phyloP scores from a whole-genome alignment of 2,329 filamentous ascomycete genomes.

The Nigrospora osmanthi region DNA sequence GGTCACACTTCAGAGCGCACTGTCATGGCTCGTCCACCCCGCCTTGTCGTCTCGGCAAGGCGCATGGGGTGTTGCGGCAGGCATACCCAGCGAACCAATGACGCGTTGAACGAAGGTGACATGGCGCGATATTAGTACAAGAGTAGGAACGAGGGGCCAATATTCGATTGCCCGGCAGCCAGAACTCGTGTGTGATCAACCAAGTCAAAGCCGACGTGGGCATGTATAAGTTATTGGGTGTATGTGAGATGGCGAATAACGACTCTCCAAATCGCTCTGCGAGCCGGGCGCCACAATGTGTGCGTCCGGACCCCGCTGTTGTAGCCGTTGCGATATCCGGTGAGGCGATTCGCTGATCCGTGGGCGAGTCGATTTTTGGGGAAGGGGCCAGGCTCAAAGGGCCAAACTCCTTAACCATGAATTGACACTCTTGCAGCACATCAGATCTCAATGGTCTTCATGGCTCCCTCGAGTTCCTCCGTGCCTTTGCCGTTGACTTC shows the following conservation, averaged over 20 bases:
- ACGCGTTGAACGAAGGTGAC: too few species aligned
- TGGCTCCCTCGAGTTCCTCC: constrained; percentile 37
- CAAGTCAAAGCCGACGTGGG: constrained; percentile 4
- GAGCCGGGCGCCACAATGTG: too few species aligned
- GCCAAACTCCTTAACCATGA: too few species aligned
- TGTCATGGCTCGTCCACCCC: constrained; percentile 5
- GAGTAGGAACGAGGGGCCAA: constrained; percentile 11
- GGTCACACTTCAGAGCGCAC: constrained; percentile 3
- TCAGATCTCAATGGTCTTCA: constrained; percentile 58
- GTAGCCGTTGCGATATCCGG: constrained; percentile 10
- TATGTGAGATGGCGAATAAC: too few species aligned
- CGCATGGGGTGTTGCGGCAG: background rate
- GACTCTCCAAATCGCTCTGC: too few species aligned
- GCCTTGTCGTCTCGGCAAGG: background rate
- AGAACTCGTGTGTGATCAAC: background rate
- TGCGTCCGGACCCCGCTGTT: too few species aligned
- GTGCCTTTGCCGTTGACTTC: constrained; percentile 33
- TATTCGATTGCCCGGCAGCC: background rate
- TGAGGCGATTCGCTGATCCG: background rate
- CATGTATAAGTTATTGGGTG: too few species aligned
- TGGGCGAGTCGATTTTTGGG: background rate
- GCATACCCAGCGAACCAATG: background rate
- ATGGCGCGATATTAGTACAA: constrained; percentile 15
- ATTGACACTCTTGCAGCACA: constrained; percentile 12
- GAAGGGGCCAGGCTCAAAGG: background rate